Conservation (phyloP, 352 stramenopile genomes). For the Pythium grandisporangium region DNA sequence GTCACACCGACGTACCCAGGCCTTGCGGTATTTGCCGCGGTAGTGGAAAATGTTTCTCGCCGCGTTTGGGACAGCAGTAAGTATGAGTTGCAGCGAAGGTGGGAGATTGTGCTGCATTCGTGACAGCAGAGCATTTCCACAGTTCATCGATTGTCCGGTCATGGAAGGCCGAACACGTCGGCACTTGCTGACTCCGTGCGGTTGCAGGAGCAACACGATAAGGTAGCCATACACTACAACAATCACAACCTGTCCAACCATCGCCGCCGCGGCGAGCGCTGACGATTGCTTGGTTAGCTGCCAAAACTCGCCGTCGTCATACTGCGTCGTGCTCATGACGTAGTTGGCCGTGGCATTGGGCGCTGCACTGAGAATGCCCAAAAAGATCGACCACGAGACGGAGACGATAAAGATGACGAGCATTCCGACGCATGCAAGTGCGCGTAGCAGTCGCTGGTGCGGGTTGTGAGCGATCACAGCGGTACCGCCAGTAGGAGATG, state of each 20-base stretch:
- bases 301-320: conserved; percentile 44
- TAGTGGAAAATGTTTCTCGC: conserved; percentile 13
- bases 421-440: too few species aligned
- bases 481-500: too few species aligned
- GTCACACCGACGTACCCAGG: conserved; percentile 36
- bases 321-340: conserved; percentile 35
- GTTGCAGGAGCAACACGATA: background rate
- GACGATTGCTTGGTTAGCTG: conserved; percentile 13
- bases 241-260: conserved; percentile 13
- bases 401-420: conserved; percentile 12
- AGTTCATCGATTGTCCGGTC: too few species aligned
- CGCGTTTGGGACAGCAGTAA: conserved; percentile 6
- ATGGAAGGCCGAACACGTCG: too few species aligned
- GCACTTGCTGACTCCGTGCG: too few species aligned
- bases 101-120: too few species aligned
- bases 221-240: conserved; percentile 1
- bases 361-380: conserved; percentile 25
- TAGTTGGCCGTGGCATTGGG: conserved; percentile 31
- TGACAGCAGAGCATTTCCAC: too few species aligned
- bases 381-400: conserved; percentile 21
- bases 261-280: conserved; percentile 3
- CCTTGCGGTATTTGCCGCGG: conserved; percentile 24
- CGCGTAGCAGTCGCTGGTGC: too few species aligned
- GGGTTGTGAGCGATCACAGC: too few species aligned
- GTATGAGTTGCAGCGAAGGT: background rate